Evolutionary conservation across 2,329 filamentous ascomycete species (phyloP), one percentile per base, ranked within the genome.

Genomic region (Neofusicoccum laricinum): DNA sequence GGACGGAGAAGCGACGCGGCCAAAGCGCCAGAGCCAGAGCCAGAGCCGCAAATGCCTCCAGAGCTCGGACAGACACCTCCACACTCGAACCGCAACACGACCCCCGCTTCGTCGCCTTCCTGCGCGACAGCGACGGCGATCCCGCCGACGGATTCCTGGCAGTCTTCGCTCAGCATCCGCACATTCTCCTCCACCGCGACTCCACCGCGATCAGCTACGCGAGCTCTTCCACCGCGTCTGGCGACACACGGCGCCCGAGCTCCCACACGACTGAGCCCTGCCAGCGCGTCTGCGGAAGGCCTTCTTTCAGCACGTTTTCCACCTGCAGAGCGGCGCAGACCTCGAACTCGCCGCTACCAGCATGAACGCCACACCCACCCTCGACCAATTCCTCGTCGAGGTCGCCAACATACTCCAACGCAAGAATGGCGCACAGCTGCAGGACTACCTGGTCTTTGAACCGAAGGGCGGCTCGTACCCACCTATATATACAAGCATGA

Each of bases 371-470:
- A 91, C 91, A 78, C 82, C 88, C 41, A 84, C 90, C 48, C 78
- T 91, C 21, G 81, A 87, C 68, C 82, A 89, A 68, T 95, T 93
- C 73, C 84, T 94, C 61, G 77, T 78, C 11, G 85, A 86, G 63
- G 84, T 94, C 63, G 84, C 85, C 61, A 79, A 79, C 19, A 84
- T 90, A 64, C 82, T 93, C 55, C 82, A 84, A 62, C 77, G 78
- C 19, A 86, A 88, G 66, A 84, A 93, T 76, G 90, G 89, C 66
- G 78, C 81, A 36, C 81, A 84, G 67, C 83, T 96, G 14, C 84
- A 89, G 67, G 82, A 87, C 65, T 93, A 87, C 81, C 83, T 96
- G 14, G 84, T 88, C 67, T 88, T 95, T 68, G 91, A 94, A 72
- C 90, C 90, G 12, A 49, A n/a, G 8, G 53, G 46, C 17, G 63